Evolutionary conservation across 1,284 basidiomycete genomes (phyloP), one percentile per base, ranked within the genome.

Genomic region (Clitocybe nebularis): DNA sequence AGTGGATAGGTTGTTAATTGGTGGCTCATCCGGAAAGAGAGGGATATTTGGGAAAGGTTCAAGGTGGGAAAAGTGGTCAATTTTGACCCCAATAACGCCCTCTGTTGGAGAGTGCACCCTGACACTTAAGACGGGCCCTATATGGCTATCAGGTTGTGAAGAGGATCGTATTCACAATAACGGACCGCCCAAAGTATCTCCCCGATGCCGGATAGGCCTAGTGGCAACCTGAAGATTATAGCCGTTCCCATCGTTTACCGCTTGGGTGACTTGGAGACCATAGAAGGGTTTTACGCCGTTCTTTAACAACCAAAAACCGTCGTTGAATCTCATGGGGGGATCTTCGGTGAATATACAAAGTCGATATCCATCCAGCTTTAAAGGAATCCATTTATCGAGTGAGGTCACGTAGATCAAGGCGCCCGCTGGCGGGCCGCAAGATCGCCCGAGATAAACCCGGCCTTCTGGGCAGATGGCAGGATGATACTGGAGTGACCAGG

Each of bases 231-330:
- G 73, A 5, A 84, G 64, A 51, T 77, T 69, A 50, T 79, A 73
- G 1, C 72, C 75, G 34, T 69, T 66, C 8, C 64, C 60, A 21
- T 74, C 68, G 14, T 62, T 57, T 21, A 64, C 64, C 6, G 62
- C 60, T 44, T 75, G 67, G 19, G 74, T 68, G 39, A 77, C 75
- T 53, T 81, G 74, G 17, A 81, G 62, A 25, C 74, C 79, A 50
- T 75, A 77, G 51, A 68, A 72, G 2, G 77, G 67, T 55, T 81
- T 84, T 41, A 84, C 76, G 34, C 77, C 80, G 45, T 76, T 72
- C 50, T 81, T 79, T 51, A 84, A 61, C 17, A 81, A 66, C 81
- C 81, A 84, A 48, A 86, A 80, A 14, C 84, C 82, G 64, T 87
- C 79, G 63, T 68, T 72, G 55, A 73, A 74, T 52, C 66, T 73